These are phyloP conservation scores for Flaveria bidentis DNA, from an alignment of 129 eudicot genomes.

Conservation along the genomic window DNA sequence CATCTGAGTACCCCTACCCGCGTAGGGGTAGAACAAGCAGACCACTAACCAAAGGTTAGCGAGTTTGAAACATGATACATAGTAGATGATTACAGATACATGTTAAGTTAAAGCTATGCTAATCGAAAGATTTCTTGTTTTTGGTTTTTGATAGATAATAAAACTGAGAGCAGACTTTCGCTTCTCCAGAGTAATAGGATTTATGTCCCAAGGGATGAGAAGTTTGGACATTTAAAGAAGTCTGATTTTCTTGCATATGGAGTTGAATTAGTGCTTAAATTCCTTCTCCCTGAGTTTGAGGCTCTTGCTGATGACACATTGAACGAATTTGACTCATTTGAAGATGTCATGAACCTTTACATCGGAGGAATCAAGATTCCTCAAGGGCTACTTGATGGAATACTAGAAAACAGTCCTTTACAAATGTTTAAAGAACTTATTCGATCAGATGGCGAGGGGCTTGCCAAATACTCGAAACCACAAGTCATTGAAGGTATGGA, in stretches of 20 bases:
- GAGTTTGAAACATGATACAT: neutral
- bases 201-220: conserved; percentile 67
- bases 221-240: conserved; percentile 48
- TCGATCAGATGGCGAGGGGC: conserved; percentile 48
- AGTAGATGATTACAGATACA: neutral
- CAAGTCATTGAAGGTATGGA: conserved; percentile 47
- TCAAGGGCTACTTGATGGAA: conserved; percentile 14
- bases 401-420: conserved; percentile 31
- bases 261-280: conserved; percentile 43
- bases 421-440: conserved; percentile 45
- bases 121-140: neutral
- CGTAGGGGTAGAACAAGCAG: conserved; percentile 60
- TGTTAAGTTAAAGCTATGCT: neutral
- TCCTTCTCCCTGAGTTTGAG: conserved; percentile 41
- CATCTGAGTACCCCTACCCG: conserved; percentile 47
- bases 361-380: conserved; percentile 50
- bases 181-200: conserved; percentile 33
- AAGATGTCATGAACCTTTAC: conserved; percentile 46
- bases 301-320: conserved; percentile 39
- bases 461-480: conserved; percentile 41
- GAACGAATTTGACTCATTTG: conserved; percentile 42
- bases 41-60: conserved; percentile 46
- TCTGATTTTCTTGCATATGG: conserved; percentile 51
- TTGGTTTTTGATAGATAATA: conserved; percentile 39
- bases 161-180: conserved; percentile 47